These are phyloP conservation scores for Vachellia collinsii DNA, from an alignment of 306 rosid genomes.

Conservation along the genomic window DNA sequence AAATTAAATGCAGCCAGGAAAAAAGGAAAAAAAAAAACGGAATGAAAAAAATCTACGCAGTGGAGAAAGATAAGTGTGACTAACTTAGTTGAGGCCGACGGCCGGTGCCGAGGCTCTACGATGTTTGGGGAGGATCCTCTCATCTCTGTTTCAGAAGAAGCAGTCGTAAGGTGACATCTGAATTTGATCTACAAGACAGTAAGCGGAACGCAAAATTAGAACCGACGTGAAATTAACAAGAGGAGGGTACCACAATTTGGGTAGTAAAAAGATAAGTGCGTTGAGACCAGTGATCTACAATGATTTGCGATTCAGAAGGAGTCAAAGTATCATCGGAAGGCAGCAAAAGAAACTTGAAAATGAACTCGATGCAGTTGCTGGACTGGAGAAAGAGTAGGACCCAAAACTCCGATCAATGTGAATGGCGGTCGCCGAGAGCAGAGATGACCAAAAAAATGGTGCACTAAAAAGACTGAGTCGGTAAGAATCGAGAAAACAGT, in stretches of 20 bases:
- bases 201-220: not conserved
- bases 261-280: not conserved
- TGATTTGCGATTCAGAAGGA: conserved; percentile 9
- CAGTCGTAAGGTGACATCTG: conserved; percentile 35
- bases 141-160: conserved; percentile 53
- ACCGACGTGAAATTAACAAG: not conserved
- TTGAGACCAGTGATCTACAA: not conserved
- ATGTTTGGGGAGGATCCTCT: conserved; percentile 62
- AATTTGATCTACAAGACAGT: conserved; percentile 6
- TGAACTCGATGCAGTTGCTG: not conserved
- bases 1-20: not conserved
- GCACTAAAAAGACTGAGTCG: not conserved
- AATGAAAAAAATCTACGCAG: not conserved
- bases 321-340: not conserved
- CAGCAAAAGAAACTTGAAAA: conserved; percentile 1
- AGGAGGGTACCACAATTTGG: conserved; percentile 1
- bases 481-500: conserved; percentile 5
- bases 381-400: not conserved
- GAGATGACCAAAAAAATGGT: not conserved
- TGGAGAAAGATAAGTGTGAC: conserved; percentile 26
- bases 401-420: conserved; percentile 19
- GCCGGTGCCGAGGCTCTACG: conserved; percentile 79
- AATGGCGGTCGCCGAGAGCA: not conserved
- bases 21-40: not conserved
- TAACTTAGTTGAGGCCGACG: conserved; percentile 62